Conservation (phyloP, 176 grass and related monocot genomes). For the Zea luxurians region DNA sequence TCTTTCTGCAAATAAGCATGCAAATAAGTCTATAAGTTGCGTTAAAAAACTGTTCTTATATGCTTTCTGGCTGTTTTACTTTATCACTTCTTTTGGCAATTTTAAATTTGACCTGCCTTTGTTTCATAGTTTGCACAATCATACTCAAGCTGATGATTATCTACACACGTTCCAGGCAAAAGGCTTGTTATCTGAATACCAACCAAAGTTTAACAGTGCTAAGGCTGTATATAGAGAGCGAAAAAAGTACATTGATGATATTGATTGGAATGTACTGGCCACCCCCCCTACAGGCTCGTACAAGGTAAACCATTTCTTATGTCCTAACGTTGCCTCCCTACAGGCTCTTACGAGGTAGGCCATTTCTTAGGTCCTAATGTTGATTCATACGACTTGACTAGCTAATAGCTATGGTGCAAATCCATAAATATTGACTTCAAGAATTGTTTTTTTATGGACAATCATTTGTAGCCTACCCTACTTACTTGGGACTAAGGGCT, state of each 20-base stretch:
- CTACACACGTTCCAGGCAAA: constrained; percentile 66
- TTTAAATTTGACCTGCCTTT: constrained; percentile 15
- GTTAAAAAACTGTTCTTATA: constrained; percentile 12
- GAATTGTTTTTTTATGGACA: background rate
- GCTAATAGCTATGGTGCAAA: background rate
- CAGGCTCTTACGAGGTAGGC: background rate
- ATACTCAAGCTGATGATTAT: constrained; percentile 16
- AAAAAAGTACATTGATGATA: constrained; percentile 92
- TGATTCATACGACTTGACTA: background rate
- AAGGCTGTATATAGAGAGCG: constrained; percentile 94
- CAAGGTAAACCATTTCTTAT: constrained; percentile 59
- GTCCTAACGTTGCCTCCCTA: background rate
- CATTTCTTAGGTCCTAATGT: constrained; percentile 1
- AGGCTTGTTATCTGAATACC: constrained; percentile 95
- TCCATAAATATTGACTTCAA: constrained; percentile 1
- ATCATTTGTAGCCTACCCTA: background rate
- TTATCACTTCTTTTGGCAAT: constrained; percentile 17
- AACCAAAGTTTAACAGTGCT: constrained; percentile 96
- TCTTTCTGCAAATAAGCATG: constrained; percentile 14
- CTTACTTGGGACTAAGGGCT: constrained; percentile 2
- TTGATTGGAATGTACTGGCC: constrained; percentile 93
- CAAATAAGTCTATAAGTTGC: background rate
- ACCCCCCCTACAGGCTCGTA: constrained; percentile 72
- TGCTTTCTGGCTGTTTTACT: constrained; percentile 9
- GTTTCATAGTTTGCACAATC: constrained; percentile 10